Evolutionary conservation across 2,329 filamentous ascomycete genomes (phyloP).

Genomic region (Paramyrothecium sp.): DNA sequence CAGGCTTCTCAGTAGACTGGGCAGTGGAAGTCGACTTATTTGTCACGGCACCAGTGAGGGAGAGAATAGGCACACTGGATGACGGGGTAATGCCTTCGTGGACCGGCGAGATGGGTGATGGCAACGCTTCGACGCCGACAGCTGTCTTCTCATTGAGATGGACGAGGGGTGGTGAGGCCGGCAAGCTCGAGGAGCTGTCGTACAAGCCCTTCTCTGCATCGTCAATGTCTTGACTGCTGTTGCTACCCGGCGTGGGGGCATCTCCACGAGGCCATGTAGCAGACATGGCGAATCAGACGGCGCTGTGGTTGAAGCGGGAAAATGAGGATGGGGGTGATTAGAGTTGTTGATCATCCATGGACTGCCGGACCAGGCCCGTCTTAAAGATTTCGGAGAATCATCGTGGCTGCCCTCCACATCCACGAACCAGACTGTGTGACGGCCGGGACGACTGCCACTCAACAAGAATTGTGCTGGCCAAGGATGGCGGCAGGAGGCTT

Average conservation of each 20-base stretch:
- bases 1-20: neutral
- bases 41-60: neutral
- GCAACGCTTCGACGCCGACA: slow-evolving; percentile 9
- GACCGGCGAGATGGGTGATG: slow-evolving; percentile 26
- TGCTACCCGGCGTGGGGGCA: neutral
- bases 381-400: neutral
- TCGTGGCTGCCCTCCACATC: neutral
- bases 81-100: slow-evolving; percentile 15
- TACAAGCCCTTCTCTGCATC: slow-evolving; percentile 34
- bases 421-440: neutral
- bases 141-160: slow-evolving; percentile 17
- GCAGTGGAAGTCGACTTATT: neutral
- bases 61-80: neutral
- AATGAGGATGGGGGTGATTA: too few relatives aligned
- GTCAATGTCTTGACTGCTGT: slow-evolving; percentile 15
- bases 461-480: neutral
- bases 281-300: slow-evolving; percentile 1
- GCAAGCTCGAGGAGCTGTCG: slow-evolving; percentile 20
- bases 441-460: neutral
- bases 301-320: neutral
- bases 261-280: neutral
- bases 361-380: neutral
- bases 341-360: neutral
- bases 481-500: neutral
- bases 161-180: slow-evolving; percentile 17